Conservation (phyloP, 2,329 filamentous ascomycete genomes). For the Hypomyces perniciosus region DNA sequence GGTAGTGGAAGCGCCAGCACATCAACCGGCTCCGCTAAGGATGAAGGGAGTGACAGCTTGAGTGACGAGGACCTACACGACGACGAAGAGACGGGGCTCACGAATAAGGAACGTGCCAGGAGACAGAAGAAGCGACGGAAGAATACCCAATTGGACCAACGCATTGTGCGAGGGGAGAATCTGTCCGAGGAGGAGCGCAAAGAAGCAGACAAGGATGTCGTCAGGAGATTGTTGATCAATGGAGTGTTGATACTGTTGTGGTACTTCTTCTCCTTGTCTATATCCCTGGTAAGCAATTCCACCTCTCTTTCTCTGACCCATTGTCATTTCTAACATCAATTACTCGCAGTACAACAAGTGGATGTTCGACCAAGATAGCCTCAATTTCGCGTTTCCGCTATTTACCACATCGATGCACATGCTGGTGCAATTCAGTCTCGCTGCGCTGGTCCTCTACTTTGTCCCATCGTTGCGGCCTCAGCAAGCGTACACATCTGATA, state of each 20-base stretch:
- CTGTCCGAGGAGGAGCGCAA: constrained; percentile 67
- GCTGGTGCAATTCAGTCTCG: constrained; percentile 83
- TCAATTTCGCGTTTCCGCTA: constrained; percentile 89
- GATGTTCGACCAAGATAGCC: constrained; percentile 87
- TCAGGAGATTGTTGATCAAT: constrained; percentile 67
- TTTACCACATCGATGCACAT: constrained; percentile 96
- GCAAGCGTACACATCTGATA: constrained; percentile 40
- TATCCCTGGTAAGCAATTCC: constrained; percentile 65
- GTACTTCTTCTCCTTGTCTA: constrained; percentile 87
- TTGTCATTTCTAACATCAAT: constrained; percentile 14
- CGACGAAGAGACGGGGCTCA: constrained; percentile 87
- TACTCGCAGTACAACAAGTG: constrained; percentile 86
- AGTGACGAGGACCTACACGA: constrained; percentile 71
- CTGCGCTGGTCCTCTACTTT: constrained; percentile 71
- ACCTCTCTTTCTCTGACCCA: neutral
- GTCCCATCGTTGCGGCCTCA: constrained; percentile 75
- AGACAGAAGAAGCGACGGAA: constrained; percentile 60
- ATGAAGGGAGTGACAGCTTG: constrained; percentile 47
- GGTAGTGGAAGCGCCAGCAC: constrained; percentile 22
- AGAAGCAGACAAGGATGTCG: constrained; percentile 67
- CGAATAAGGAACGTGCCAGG: constrained; percentile 62
- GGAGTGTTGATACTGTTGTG: constrained; percentile 76
- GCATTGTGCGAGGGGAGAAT: constrained; percentile 54
- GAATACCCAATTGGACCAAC: constrained; percentile 64
- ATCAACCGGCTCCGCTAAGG: constrained; percentile 19